Evolutionary conservation across 2,329 filamentous ascomycete genomes (phyloP), one percentile per base, ranked within the genome.

Genomic region (Orbilia javanica): DNA sequence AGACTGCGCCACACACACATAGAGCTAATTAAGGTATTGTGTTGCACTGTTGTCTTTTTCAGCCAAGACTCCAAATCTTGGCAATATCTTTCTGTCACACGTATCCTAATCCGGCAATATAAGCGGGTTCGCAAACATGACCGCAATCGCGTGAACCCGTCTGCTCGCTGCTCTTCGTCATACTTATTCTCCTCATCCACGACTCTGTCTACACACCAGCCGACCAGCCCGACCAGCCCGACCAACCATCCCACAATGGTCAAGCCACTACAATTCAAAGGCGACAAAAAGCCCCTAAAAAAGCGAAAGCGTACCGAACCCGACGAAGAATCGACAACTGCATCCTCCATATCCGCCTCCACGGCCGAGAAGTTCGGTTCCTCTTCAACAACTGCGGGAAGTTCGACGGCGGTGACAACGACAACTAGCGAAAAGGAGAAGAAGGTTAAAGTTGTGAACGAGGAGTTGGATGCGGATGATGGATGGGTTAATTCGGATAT

Each of bases 231-330:
- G 48, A 62, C 65, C 53, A 7, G 39, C 7, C n/a, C n/a, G 13
- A 42, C n/a, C n/a, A 66, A 39, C 8, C 18, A 55, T 65, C 31
- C 83, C 81, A 85, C 80, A 79, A 96, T 96, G 92, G 91, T 97
- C 81, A 97, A 97, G 84, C 91, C 95, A 57, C 89, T 99, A 74
- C 88, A 90, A 60, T 99, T 99, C 88, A 99, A 99, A 86, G 96
- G 96, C 87, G 96, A 99, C 86, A 97, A 96, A 85, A 96, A 96
- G 86, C 86, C 89, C 76, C 25, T 74, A 52, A 97, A 96, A 85
- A 97, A 97, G 87, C 89, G 93, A 84, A 97, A 97, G 88, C 90
- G 92, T 81, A 85, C 88, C 57, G 86, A 87, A 65, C 86, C 86
- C 50, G 86, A 89, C 50, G 85, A 87, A 76, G 84, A 86, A 29